Evolutionary conservation across 2,329 filamentous ascomycete genomes (phyloP).

Genomic region (Ophiosphaerella narmari): DNA sequence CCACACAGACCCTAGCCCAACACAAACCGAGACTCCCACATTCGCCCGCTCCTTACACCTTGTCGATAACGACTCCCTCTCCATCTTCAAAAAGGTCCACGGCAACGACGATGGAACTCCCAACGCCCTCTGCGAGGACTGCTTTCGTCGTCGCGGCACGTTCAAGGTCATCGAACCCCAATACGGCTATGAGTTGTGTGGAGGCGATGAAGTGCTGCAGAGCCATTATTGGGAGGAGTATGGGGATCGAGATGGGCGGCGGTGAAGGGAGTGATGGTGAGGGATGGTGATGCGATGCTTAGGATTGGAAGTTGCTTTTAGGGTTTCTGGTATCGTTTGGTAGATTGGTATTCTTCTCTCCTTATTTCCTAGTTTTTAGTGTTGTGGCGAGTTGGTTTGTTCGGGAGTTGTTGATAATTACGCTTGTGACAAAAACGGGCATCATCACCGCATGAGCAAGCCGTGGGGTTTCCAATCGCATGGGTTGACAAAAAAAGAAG

Average conservation of each 20-base stretch:
- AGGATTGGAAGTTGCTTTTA: too few species aligned
- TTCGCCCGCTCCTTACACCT: conserved; percentile 35
- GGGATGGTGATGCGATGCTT: too few species aligned
- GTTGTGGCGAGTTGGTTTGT: too few species aligned
- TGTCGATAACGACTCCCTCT: conserved; percentile 24
- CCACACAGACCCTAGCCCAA: neutral
- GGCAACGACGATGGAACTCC: conserved; percentile 20
- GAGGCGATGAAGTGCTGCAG: conserved; percentile 27
- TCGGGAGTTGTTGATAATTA: too few species aligned
- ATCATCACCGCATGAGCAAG: too few species aligned
- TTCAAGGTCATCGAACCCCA: conserved; percentile 24
- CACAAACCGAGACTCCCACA: conserved; percentile 20
- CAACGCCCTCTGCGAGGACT: conserved; percentile 31
- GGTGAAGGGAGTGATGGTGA: too few species aligned
- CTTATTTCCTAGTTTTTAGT: too few species aligned
- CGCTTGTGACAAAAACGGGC: too few species aligned
- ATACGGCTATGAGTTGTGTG: conserved; percentile 37
- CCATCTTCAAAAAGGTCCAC: conserved; percentile 32
- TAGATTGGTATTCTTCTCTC: too few species aligned
- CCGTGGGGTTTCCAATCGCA: too few species aligned
- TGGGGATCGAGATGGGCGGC: neutral
- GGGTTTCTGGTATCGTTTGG: too few species aligned
- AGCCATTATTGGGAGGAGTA: conserved; percentile 35
- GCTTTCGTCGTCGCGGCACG: conserved; percentile 30
- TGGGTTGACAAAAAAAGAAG: too few species aligned